These are phyloP conservation scores for Fusarium verrucosum DNA, from an alignment of 2,329 filamentous ascomycete species.

Conservation along the genomic window DNA sequence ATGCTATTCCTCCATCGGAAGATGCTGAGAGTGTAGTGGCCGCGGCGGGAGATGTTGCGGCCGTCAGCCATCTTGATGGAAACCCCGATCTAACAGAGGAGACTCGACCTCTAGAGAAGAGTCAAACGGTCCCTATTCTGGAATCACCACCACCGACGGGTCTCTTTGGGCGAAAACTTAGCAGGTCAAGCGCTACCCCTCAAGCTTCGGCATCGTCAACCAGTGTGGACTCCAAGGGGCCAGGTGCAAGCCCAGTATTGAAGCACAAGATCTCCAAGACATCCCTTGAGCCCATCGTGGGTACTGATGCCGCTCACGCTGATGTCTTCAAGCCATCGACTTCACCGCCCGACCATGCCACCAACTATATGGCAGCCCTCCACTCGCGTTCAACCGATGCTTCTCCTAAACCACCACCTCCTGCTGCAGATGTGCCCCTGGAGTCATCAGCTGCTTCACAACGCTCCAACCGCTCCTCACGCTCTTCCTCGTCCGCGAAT, in stretches of 20 bases:
- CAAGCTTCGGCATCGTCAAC: conserved; percentile 57
- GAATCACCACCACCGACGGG: conserved; percentile 53
- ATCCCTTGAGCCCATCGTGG: conserved; percentile 71
- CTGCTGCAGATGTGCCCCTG: conserved; percentile 45
- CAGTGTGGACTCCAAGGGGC: conserved; percentile 58
- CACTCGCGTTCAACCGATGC: conserved; percentile 68
- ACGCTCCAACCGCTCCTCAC: conserved; percentile 59
- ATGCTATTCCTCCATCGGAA: conserved; percentile 51
- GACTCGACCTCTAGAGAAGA: conserved; percentile 64
- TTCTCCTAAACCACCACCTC: conserved; percentile 58
- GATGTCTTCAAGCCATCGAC: conserved; percentile 69
- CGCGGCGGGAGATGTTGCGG: conserved; percentile 58
- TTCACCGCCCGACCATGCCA: conserved; percentile 67
- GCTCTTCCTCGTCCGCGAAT: conserved; percentile 59
- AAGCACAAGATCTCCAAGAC: conserved; percentile 52
- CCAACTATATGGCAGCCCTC: conserved; percentile 72
- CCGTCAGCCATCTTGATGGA: conserved; percentile 58
- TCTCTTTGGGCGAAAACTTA: conserved; percentile 61
- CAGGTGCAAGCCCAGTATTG: conserved; percentile 48
- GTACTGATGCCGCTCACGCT: conserved; percentile 71
- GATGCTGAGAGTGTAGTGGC: conserved; percentile 35
- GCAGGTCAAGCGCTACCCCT: conserved; percentile 48
- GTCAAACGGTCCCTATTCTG: conserved; percentile 58
- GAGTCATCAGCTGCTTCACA: conserved; percentile 52
- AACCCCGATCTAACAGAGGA: conserved; percentile 51